Conservation (phyloP, 805 yeast species). For the Starmerella etchellsii region DNA sequence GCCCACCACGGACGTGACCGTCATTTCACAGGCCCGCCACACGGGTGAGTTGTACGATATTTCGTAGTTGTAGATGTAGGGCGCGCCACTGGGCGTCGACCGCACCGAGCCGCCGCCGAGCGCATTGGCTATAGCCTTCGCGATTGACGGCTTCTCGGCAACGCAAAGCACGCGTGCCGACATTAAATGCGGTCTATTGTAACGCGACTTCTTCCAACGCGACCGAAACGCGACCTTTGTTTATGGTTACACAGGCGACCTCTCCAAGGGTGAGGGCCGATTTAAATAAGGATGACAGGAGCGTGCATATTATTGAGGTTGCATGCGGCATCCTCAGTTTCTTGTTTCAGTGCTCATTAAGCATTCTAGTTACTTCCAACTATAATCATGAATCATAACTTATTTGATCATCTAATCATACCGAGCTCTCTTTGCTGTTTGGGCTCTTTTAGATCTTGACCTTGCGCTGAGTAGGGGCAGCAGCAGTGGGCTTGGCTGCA, state of each 20-base stretch:
- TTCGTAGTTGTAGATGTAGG: slow-evolving; percentile 68
- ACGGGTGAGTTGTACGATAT: slow-evolving; percentile 53
- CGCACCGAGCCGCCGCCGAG: slow-evolving; percentile 58
- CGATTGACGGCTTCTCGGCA: slow-evolving; percentile 94
- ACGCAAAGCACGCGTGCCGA: slow-evolving; percentile 54
- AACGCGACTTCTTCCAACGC: neutral
- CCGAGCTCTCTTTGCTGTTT: too few species aligned
- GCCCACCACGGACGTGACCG: slow-evolving; percentile 89
- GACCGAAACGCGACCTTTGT: neutral
- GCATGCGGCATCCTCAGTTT: too few species aligned
- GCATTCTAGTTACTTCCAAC: too few species aligned
- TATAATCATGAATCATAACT: too few species aligned
- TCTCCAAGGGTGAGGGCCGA: too few species aligned
- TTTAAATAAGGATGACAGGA: too few species aligned
- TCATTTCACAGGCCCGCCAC: slow-evolving; percentile 58
- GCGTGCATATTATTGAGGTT: too few species aligned
- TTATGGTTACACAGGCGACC: neutral
- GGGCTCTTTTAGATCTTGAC: slow-evolving; percentile 2
- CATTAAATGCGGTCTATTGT: too few species aligned
- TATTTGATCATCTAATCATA: too few species aligned
- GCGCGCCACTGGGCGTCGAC: slow-evolving; percentile 38
- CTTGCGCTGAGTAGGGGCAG: slow-evolving; percentile 6
- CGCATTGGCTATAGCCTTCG: slow-evolving; percentile 63
- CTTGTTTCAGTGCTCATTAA: too few species aligned
- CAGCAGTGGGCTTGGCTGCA: slow-evolving; percentile 3